Base-by-base conservation (phyloP, 1,284 basidiomycete genomes). In the Testicularia cyperi region DNA sequence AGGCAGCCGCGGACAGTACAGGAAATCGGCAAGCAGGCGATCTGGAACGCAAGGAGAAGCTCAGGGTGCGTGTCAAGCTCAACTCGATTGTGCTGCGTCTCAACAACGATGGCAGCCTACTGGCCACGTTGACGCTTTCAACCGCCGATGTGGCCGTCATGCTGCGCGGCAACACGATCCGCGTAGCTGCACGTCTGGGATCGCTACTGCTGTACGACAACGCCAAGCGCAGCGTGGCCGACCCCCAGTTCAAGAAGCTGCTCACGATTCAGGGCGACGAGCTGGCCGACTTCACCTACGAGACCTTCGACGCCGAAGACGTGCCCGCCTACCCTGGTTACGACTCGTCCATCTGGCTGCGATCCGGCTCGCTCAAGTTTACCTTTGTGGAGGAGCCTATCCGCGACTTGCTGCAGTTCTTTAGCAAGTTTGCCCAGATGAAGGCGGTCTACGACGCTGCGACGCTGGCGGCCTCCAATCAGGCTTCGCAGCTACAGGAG, bases 221-320 rank as follows among this genome's bases (percentile, higher is more conserved):
- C 65, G 73, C 80, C 16, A 78, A 83, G 43, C 80, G 80, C 13
- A 79, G 83, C 25, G 62, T 65, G 14, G 66, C 63, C 1, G 83
- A 86, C 44, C 81, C 84, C 1, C 64, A 74, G 12, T 95, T 94
- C 80, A 88, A 89, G 70, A 84, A 91, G 68, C 82, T 99, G 8
- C 79, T 99, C 44, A 88, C 90, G 22, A 98, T 98, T 44, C 90
- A 98, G 73, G 95, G 92, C 27, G 85, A 91, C 67, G 89, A 98
- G 76, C 85, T 98, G 35, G 94, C 92, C 19, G 89, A 96, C 76
- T 92, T 99, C 79, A 85, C 84, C 43, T 97, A 98, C 78, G 88
- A 96, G 78, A 98, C 92, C 0, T 94, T 86, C 78, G 88, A 94
- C 76, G 77, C 80, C 3, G 69, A 65, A 8, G 81, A 83, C 26